Base-by-base conservation (phyloP, 2,329 filamentous ascomycete species). In the Rasamsonia emersonii region DNA sequence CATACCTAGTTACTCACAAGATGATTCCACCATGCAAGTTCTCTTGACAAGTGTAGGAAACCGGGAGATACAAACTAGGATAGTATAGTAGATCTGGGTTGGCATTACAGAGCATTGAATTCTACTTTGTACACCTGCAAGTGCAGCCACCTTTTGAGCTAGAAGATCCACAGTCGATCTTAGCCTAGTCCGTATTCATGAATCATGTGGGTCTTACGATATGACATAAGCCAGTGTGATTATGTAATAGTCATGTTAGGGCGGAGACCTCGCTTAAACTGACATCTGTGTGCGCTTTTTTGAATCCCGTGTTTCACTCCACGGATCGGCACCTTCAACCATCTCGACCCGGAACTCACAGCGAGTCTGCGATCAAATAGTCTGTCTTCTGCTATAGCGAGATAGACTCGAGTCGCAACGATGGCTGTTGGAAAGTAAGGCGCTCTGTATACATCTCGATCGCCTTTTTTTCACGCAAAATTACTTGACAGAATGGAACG, bases 361-460 rank as follows among this genome's bases (percentile, higher is more conserved):
- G 43, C 50, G 38, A 48, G 46, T 54, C 53, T 57, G 56, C 54
- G 55, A 56, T 58, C 56, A 45, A 47, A 37, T 50, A 54, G 54
- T 60, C 58, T 61, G 48, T 61, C 56, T 58, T 59, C 50, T 46
- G 48, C 42, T 44, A 49, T 50, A 49, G 49, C 46, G 50, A 54
- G 58, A 61, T 58, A 61, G 56, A 53, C 55, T 47, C 50, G 59
- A 66, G 66, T 75, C 73, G 72, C 72, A 77, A 79, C 67, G 67
- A 82, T 86, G 81, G 81, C 81, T 75, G 81, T 86, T 68, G 81
- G 81, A 74, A 86, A 86, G 73, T 77, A 64, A 69, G 73, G 30
- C 11, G 17, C 9, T 5, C 16, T 32, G n/a, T 67, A 30, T 39
- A 34, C 33, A 29, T 21, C 38, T 9, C 4, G 11, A 18, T 28